Evolutionary conservation across 768 basidiomycete species (phyloP), one percentile per base, ranked within the genome.

Genomic region (Hortiboletus campestris): DNA sequence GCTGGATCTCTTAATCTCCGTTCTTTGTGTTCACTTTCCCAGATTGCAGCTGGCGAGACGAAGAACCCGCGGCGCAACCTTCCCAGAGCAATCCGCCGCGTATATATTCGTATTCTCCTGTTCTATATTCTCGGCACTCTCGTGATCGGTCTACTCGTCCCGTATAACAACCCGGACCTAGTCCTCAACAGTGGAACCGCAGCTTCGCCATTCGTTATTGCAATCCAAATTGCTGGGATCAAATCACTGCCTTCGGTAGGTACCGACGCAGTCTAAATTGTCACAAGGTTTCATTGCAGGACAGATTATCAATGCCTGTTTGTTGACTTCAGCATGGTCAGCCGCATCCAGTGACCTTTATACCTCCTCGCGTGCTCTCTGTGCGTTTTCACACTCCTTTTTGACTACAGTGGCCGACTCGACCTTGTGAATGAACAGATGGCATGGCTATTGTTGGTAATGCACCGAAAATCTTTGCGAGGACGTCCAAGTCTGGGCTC

Each of bases 301-400:
- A 13, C 43, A 88, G 86, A 75, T 91, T 38, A 91, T 92, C 67
- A 93, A 91, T 65, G 89, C 88, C 4, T 85, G 83, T 68, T 78
- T 96, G 14, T 73, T 98, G 59, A 91, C 89, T 38, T 91, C 93
- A 3, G 94, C 94, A 6, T 94, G 91, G 88, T 96, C 94, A 25
- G 94, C 94, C 34, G 91, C 90, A 6, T 87, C 86, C 22, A 89
- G 88, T 68, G 93, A 96, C 68, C 70, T 97, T 44, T 96, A 93
- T 74, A 94, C 92, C 4, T 87, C 88, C 44, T 94, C 93, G 17
- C 85, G 90, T 51, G 89, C 89, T 0, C 79, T 98, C 10, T 95
- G 89, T 90, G 58, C 63, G 86, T 77, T 32, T n/a, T 20, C 17
- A 6, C 9, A n/a, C 8, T 31, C 11, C 12, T 25, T 25, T 41